These are phyloP conservation scores for Pyrus betulifolia DNA, from an alignment of 306 rosid genomes.

Conservation along the genomic window DNA sequence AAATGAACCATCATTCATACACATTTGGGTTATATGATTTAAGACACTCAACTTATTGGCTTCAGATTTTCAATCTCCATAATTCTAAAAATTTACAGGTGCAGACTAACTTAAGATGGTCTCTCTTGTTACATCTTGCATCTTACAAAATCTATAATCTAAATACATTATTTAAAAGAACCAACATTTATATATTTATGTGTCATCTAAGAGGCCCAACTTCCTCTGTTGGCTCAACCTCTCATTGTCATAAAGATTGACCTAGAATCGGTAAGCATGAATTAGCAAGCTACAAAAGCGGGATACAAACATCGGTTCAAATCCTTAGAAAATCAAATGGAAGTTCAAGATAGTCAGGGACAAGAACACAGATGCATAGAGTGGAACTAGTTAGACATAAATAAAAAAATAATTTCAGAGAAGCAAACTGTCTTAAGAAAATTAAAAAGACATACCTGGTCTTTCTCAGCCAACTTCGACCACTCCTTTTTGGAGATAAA, in stretches of 20 bases:
- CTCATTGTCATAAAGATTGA: background rate
- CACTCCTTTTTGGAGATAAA: conserved; percentile 63
- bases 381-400: background rate
- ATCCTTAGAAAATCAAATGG: background rate
- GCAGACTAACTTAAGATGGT: too few species aligned
- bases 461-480: conserved; percentile 61
- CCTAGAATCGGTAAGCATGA: background rate
- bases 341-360: background rate
- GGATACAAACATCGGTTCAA: background rate
- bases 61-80: background rate
- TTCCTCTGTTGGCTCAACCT: background rate
- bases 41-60: background rate
- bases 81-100: too few species aligned
- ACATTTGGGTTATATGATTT: background rate
- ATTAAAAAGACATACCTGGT: conserved; percentile 53
- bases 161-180: background rate
- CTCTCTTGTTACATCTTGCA: background rate
- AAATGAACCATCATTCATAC: background rate
- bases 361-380: background rate
- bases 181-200: background rate
- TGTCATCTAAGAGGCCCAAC: background rate
- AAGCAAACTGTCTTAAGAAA: background rate
- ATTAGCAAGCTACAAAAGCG: background rate
- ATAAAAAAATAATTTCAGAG: background rate
- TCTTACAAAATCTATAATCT: background rate